Base-by-base conservation (phyloP, 108 stramenopile genomes). In the Nitzschia sp. region DNA sequence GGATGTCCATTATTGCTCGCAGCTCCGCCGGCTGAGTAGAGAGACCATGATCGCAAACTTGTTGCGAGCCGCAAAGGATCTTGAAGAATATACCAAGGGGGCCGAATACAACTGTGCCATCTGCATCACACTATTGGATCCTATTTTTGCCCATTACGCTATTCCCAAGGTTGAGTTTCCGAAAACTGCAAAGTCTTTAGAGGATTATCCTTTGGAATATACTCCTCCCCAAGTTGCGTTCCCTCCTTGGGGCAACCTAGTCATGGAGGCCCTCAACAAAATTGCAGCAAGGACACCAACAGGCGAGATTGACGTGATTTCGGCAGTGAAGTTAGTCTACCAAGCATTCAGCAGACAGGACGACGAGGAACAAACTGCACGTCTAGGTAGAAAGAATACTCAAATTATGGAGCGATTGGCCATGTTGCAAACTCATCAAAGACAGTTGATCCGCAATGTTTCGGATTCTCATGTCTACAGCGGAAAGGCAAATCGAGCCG, bases 381-480 rank as follows among this genome's bases (percentile, higher is more conserved):
- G 94, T 20, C 70, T 95, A 15, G 91, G 85, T 6, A 79, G 94
- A 24, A 95, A 95, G 63, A 95, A 95, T 70, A 61, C 83, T 51
- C 94, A 95, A 65, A 85, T 91, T 12, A 92, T 95, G 89, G 94
- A 95, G 67, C 82, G 94, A 11, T 65, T 95, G 39, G 87, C 91
- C 1, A 87, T 85, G 52, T 87, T 95, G 87, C 87, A 89, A 61
- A 80, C 82, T 9, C 89, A 92, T 72, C 87, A 92, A 54, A 70
- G 83, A 14, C 75, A 71, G 26, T 78, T 80, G 56, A 77, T 93
- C 26, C 66, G 65, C 3, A 78, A 54, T n/a, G 71, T 93, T 24
- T 66, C 82, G 24, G 76, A 80, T 29, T 72, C 85, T 6, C 81
- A 80, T 41, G 82, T 75, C 14, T 82, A 69, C 59, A 79, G 63